A percentile compares a stretch with the other conserved stretches of the same genome.
phyloP scores from a whole-genome alignment of 2,329 filamentous ascomycete genomes.

The Hawksworthiomyces lignivorus region DNA sequence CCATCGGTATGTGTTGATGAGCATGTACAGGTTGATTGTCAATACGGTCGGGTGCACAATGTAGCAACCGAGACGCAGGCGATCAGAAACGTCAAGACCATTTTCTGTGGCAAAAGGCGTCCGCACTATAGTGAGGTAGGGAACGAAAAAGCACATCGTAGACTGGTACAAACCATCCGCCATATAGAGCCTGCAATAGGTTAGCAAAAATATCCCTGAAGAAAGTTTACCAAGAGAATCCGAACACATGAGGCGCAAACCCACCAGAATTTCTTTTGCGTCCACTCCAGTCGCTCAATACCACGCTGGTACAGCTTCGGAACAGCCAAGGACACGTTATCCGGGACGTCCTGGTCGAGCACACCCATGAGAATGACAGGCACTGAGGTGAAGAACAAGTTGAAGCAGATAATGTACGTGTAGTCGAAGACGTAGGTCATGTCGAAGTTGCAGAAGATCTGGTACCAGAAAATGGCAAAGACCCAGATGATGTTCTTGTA shows the following conservation, averaged over 20 bases:
- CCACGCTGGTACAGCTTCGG: conserved; percentile 92
- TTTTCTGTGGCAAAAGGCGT: conserved; percentile 63
- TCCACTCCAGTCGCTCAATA: conserved; percentile 96
- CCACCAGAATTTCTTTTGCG: conserved; percentile 91
- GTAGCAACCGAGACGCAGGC: conserved; percentile 78
- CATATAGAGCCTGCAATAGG: conserved; percentile 73
- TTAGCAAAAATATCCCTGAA: too few relatives aligned
- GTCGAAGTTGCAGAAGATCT: conserved; percentile 92
- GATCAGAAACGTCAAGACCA: conserved; percentile 70
- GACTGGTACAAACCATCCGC: conserved; percentile 91
- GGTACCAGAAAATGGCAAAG: conserved; percentile 94
- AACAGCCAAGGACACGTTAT: conserved; percentile 86
- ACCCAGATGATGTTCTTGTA: conserved; percentile 99
- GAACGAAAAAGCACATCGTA: conserved; percentile 85
- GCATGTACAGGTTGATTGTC: conserved; percentile 86
- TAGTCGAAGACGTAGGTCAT: conserved; percentile 97
- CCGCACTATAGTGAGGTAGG: conserved; percentile 68
- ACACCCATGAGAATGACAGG: conserved; percentile 95
- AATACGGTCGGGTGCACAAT: conserved; percentile 77
- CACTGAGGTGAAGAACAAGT: conserved; percentile 91
- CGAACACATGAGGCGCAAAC: conserved; percentile 22
- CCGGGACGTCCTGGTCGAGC: conserved; percentile 92
- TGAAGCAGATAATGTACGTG: conserved; percentile 94
- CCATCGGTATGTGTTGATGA: conserved; percentile 96
- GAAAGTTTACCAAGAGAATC: too few relatives aligned